These are phyloP conservation scores for Termitomyces sp. DNA, from an alignment of 768 basidiomycete species.

Conservation along the genomic window DNA sequence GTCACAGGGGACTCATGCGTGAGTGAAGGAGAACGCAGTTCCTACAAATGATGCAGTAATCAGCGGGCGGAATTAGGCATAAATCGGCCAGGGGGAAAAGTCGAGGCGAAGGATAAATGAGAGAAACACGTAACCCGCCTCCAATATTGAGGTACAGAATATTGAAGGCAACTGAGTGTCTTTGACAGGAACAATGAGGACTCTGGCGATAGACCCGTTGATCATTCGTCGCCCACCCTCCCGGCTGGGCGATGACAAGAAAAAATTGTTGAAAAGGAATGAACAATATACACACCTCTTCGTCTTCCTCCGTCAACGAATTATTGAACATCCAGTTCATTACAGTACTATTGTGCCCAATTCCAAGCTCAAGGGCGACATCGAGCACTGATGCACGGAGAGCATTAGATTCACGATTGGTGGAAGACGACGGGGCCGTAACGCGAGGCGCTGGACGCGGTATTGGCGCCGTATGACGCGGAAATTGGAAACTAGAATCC, in stretches of 20 bases:
- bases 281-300: slow-evolving; percentile 29
- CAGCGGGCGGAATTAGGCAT: background rate
- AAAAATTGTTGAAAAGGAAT: background rate
- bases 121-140: background rate
- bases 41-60: slow-evolving; percentile 5
- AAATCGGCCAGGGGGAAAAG: background rate
- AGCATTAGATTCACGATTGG: slow-evolving; percentile 46
- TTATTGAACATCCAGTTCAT: slow-evolving; percentile 73
- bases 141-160: background rate
- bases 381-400: slow-evolving; percentile 73
- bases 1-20: slow-evolving; percentile 28
- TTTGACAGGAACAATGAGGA: background rate
- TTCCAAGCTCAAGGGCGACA: slow-evolving; percentile 62
- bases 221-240: background rate
- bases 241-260: background rate
- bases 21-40: slow-evolving; percentile 22
- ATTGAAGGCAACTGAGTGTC: background rate
- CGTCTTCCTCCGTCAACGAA: slow-evolving; percentile 50
- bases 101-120: background rate
- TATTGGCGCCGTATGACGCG: slow-evolving; percentile 17
- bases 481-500: slow-evolving; percentile 29
- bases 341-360: slow-evolving; percentile 53
- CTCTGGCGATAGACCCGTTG: background rate
- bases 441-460: slow-evolving; percentile 16
- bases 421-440: slow-evolving; percentile 11